A percentile compares a stretch with the other conserved stretches of the same genome.
Evolutionary conservation across 1,139 yeast species (phyloP).

Genomic region (Arxiozyma slooffiae): DNA sequence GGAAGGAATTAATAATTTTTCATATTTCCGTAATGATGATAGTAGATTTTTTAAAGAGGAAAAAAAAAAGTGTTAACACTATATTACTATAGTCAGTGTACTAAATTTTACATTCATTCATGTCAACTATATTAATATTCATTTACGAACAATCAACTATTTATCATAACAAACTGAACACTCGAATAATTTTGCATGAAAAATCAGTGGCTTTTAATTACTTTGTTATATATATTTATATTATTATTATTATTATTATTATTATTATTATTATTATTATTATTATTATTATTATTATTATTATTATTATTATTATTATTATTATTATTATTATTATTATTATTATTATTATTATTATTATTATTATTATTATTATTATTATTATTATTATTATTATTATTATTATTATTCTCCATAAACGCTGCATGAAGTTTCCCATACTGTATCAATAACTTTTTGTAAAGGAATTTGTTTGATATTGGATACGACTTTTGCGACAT

Average conservation of each 20-base stretch:
- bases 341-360: not conserved
- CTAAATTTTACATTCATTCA: not conserved
- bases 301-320: not conserved
- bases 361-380: not conserved
- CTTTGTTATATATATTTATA: not conserved
- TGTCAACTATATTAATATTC: not conserved
- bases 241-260: not conserved
- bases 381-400: not conserved
- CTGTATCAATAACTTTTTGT: slow-evolving; percentile 45
- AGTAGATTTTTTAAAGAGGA: not conserved
- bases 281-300: not conserved
- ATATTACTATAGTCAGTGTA: too few species aligned
- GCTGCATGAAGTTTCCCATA: slow-evolving; percentile 54
- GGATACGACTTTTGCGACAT: slow-evolving; percentile 71
- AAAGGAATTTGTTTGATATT: slow-evolving; percentile 44
- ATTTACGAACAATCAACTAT: not conserved
- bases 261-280: not conserved
- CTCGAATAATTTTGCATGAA: not conserved
- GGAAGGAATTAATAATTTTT: not conserved
- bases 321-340: not conserved
- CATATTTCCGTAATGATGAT: too few species aligned
- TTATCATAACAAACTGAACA: too few species aligned
- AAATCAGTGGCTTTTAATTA: not conserved
- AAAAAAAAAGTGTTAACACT: too few species aligned
- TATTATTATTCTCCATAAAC: slow-evolving; percentile 33